Evolutionary conservation across 257 asterid genomes (phyloP), one percentile per base, ranked within the genome.

Genomic region (Ballota nigra): DNA sequence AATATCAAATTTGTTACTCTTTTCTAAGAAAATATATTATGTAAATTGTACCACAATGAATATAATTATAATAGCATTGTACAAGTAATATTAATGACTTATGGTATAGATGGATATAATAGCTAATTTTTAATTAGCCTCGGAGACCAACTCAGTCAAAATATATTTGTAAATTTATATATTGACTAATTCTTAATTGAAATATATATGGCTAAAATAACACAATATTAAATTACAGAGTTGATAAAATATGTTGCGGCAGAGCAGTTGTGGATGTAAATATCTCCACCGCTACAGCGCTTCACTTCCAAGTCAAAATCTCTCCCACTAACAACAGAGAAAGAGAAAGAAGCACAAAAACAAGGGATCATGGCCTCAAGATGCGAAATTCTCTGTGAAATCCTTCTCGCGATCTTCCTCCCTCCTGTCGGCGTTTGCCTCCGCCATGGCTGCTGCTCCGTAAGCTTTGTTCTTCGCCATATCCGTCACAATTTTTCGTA

Each of bases 351-450:
- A n/a, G n/a, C 3, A 16, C 23, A 49, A 49, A 18, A 18, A 5
- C 24, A 19, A 5, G 13, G 28, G 1, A 7, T 19, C 59, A 87
- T 87, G 96, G 78, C 85, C 0, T 75, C 92, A 3, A 75, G 89
- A 66, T 82, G 85, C 58, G 96, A 72, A 47, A 76, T 83, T 65
- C 80, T 88, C 61, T 89, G 96, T 55, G 92, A 86, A 55, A 78
- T 89, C 58, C 1, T 91, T 12, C 85, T 87, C 53, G 91, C 97
- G 18, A 82, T 91, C 77, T 58, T 91, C 8, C 60, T 91, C 55
- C 97, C 97, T 59, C 97, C 97, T 26, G 84, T 91, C 63, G 97
- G 96, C 49, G 92, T 91, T 66, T 91, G 96, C 81, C 79, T 91
- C 86, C 84, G 95, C 68, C 84, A 83, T 64, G 96, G 97, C 71